Percentiles rank a stretch among this genome's conserved stretches.
These are phyloP conservation scores for Clitoria ternatea DNA, from an alignment of 306 rosid species.

Conservation along the genomic window DNA sequence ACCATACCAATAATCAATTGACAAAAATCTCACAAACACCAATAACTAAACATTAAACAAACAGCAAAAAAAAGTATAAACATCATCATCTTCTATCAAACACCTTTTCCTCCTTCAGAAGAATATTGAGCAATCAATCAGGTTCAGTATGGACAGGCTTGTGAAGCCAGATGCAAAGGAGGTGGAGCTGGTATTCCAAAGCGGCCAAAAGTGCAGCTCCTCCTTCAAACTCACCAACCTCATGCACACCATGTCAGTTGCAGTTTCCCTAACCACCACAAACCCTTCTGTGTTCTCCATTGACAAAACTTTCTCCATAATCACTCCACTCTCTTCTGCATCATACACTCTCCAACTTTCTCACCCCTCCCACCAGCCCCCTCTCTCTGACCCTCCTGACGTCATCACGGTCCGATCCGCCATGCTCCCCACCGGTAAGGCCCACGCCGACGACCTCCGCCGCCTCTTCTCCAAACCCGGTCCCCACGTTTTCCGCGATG, in stretches of 20 bases:
- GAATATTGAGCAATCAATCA: not conserved
- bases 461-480: constrained; percentile 64
- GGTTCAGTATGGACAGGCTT: constrained; percentile 66
- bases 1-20: not conserved
- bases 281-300: constrained; percentile 53
- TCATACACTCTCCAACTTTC: constrained; percentile 49
- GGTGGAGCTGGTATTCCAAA: constrained; percentile 49
- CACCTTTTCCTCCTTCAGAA: not conserved
- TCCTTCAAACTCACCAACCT: constrained; percentile 68
- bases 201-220: constrained; percentile 54
- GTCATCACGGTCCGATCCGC: constrained; percentile 59
- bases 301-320: constrained; percentile 46
- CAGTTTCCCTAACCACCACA: constrained; percentile 71
- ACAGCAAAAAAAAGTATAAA: not conserved
- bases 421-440: constrained; percentile 82
- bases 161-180: constrained; percentile 76
- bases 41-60: too few species aligned
- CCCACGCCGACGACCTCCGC: constrained; percentile 55
- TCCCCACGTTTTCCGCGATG: constrained; percentile 80
- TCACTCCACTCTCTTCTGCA: constrained; percentile 62
- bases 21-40: not conserved
- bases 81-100: constrained; percentile 11
- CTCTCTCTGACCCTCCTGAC: constrained; percentile 42
- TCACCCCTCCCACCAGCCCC: constrained; percentile 42
- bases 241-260: constrained; percentile 97